Evolutionary conservation across 1,139 yeast genomes (phyloP), one percentile per base, ranked within the genome.

Genomic region (Scheffersomyces segobiensis): DNA sequence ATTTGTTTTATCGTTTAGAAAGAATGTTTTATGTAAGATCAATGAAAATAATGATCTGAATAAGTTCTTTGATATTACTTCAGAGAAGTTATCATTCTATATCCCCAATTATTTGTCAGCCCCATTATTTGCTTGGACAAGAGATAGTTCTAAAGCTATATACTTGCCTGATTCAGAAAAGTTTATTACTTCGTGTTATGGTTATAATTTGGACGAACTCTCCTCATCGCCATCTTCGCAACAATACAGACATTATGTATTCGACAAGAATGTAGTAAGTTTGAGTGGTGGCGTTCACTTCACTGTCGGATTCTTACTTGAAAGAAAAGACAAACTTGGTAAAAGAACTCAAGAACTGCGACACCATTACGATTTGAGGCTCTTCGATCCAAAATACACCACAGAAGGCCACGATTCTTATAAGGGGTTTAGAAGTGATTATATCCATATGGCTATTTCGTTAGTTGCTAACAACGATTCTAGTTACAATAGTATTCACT

Each of bases 401-500:
- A 65, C 77, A 12, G 70, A 74, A 1, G 72, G 68, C 0, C 87
- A 88, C 65, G 98, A 95, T 71, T 91, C 97, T 0, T 93, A 88
- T 67, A 70, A 71, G 4, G 96, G 91, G 0, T 93, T 90, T 74
- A 77, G 98, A 69, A 87, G 96, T 57, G 87, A 90, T 56, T 90
- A 83, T 65, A 80, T 93, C 19, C 97, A 92, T 69, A 77, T 93
- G 83, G 91, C 96, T 0, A 79, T 93, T 42, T 81, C 91, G 0
- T 79, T 93, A 52, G 74, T 81, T 51, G 90, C 96, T 24, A 71
- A 76, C 60, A 70, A 71, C 24, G 76, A 72, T 8, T 63, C 70
- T 4, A 75, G 80, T 59, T 77, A 79, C 60, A 81, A 80, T 62
- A 69, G 83, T 1, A 77, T 81, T 47, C 82, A 79, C 62, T 68